phyloP scores from a whole-genome alignment of 139 green algal genomes.

The Micractinium conductrix region DNA sequence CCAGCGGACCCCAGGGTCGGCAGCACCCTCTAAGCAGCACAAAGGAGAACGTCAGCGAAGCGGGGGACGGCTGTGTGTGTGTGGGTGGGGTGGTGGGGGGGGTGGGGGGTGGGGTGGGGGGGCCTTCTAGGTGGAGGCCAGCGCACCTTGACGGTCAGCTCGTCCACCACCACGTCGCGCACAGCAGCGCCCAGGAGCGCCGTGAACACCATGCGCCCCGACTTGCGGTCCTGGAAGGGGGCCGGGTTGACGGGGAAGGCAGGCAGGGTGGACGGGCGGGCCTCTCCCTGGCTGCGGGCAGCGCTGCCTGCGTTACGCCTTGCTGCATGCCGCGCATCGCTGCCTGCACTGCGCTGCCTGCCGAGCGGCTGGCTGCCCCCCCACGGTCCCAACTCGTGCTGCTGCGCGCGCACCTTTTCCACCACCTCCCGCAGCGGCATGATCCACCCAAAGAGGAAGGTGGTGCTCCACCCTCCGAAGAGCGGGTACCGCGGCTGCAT shows the following conservation, averaged over 20 bases:
- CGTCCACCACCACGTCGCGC: slow-evolving; percentile 46
- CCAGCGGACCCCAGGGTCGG: too few species aligned
- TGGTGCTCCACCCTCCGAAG: slow-evolving; percentile 80
- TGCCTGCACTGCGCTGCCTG: too few species aligned
- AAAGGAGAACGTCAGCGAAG: not conserved
- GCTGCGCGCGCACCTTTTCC: slow-evolving; percentile 13
- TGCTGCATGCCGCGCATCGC: too few species aligned
- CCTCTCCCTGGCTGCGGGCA: too few species aligned
- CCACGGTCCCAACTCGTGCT: too few species aligned
- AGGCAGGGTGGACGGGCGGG: too few species aligned
- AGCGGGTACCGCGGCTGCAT: slow-evolving; percentile 84
- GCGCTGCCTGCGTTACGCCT: too few species aligned
- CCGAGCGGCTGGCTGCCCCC: too few species aligned
- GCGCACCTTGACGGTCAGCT: slow-evolving; percentile 54
- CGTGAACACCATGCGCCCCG: not conserved
- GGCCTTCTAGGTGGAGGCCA: not conserved
- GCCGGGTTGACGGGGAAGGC: not conserved
- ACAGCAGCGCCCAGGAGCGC: slow-evolving; percentile 33
- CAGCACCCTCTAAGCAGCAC: not conserved
- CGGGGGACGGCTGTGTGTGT: too few species aligned
- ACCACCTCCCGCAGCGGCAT: slow-evolving; percentile 68
- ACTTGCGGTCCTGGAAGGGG: not conserved
- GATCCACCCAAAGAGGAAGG: slow-evolving; percentile 76
- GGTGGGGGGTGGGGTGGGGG: not conserved
- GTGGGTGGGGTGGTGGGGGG: not conserved